Base-by-base conservation (phyloP, 2,329 filamentous ascomycete genomes). In the Ophiostoma himal-ulmi region DNA sequence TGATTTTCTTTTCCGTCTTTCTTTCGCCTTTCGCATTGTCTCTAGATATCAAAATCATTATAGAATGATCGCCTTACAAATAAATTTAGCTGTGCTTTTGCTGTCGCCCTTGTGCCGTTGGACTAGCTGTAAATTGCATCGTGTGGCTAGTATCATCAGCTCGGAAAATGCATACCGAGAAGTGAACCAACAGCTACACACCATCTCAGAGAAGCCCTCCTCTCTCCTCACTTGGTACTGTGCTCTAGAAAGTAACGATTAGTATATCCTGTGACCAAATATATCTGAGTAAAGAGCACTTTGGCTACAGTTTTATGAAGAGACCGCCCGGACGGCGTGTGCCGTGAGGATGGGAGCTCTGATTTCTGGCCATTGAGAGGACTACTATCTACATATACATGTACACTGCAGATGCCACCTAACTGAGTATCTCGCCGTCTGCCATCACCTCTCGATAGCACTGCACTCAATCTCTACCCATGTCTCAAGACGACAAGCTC, bases 401-500 rank as follows among this genome's bases (percentile, higher is more conserved):
- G n/a, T 20, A 10, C 37, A 11, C 10, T 39, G 37, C 11, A 39
- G 37, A 39, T 39, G 37, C 37, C 37, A 13, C 37, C 37, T 17
- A 20, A 17, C 14, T 48, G 44, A 20, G 11, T 44, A 44, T 5
- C 10, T 44, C 7, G 3, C 14, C 30, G 30, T 2, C 30, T 34
- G 44, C 44, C 14, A 48, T n/a, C 11, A 44, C 39, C 39, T 44
- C 8, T 30, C 30, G 30, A 30, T 30, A 30, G 30, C 30, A 30
- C 30, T 30, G 30, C 30, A 30, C 30, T 30, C 30, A 30, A 30
- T 30, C 30, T 3, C 14, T 39, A 41, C 20, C 20, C 34, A 72
- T 71, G 71, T 41, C 67, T 13, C 48, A 70, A 64, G 70, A 73
- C 60, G 41, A 65, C 52, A 72, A 73, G 39, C 62, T 74, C 64